A percentile compares a stretch with the other conserved stretches of the same genome.
Evolutionary conservation across 163 green algal species (phyloP).

Genomic region (Prototheca cutis): DNA sequence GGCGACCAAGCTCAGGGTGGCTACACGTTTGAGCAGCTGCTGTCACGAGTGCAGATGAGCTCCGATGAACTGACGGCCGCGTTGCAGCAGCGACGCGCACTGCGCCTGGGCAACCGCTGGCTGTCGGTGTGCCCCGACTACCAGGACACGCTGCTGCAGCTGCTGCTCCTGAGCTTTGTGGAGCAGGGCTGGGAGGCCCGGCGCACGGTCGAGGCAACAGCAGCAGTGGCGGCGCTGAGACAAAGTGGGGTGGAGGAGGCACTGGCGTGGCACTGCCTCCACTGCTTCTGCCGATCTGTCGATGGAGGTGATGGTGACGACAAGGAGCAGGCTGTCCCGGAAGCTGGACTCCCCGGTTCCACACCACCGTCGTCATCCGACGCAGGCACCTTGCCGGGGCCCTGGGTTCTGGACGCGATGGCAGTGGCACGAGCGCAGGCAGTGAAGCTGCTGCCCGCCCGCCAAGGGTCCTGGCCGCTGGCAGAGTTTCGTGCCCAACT

Average conservation of each 20-base stretch:
- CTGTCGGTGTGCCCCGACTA: conserved; percentile 6
- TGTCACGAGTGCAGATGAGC: conserved; percentile 39
- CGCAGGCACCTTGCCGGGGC: background rate
- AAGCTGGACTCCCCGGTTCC: no score
- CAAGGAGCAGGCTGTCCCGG: no score
- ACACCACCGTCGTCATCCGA: no score
- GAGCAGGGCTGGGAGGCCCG: conserved; percentile 33
- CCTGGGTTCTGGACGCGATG: background rate
- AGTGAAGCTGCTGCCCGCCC: background rate
- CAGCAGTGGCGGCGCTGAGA: background rate
- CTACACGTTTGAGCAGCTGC: conserved; percentile 27
- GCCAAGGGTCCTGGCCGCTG: background rate
- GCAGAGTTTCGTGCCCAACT: no score
- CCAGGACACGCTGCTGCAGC: conserved; percentile 30
- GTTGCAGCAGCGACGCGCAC: conserved; percentile 19
- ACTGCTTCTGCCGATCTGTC: background rate
- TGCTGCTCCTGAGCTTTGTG: conserved; percentile 29
- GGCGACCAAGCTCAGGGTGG: background rate
- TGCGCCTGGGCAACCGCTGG: conserved; percentile 34
- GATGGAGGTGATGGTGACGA: no score
- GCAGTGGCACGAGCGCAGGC: background rate
- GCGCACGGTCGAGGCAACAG: no score
- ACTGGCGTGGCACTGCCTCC: background rate
- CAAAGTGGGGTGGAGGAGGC: background rate
- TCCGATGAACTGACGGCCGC: conserved; percentile 27